Conservation (phyloP, 306 rosid species). For the Ormosia semicastrata region DNA sequence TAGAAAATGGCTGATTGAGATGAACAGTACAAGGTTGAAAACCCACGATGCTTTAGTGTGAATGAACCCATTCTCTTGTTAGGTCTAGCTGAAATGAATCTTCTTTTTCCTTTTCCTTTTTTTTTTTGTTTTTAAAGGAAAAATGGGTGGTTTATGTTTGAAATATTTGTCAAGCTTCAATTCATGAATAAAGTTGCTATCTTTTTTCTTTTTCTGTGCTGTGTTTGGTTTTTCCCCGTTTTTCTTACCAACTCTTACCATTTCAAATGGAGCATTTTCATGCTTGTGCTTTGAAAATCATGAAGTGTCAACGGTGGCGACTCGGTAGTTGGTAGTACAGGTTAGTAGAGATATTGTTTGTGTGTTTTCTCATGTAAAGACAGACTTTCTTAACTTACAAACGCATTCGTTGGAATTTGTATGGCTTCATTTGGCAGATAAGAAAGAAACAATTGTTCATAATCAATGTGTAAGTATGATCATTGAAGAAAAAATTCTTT, state of each 20-base stretch:
- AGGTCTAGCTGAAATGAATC: constrained; percentile 33
- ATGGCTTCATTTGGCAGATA: neutral
- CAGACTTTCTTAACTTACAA: too few species aligned
- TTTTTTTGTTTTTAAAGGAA: neutral
- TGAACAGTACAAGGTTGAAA: neutral
- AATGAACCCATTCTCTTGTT: constrained; percentile 35
- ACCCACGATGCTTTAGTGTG: neutral
- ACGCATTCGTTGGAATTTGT: too few species aligned
- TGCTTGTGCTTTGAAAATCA: constrained; percentile 18
- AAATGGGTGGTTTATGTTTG: constrained; percentile 20
- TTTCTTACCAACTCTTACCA: too few species aligned
- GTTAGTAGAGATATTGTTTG: too few species aligned
- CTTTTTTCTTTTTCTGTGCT: neutral
- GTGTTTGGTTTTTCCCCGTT: neutral
- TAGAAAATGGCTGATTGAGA: constrained; percentile 17
- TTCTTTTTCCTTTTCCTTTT: neutral
- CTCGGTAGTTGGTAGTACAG: too few species aligned
- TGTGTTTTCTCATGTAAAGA: too few species aligned
- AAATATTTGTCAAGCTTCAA: neutral
- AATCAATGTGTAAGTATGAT: neutral
- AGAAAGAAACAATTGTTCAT: neutral
- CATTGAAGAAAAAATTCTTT: neutral
- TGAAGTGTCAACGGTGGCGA: too few species aligned
- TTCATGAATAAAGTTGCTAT: constrained; percentile 12
- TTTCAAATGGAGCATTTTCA: constrained; percentile 21